A percentile compares a stretch with the other conserved stretches of the same genome.
These are phyloP conservation scores for Avena atlantica DNA, from an alignment of 176 grass and related monocot species.

Conservation along the genomic window DNA sequence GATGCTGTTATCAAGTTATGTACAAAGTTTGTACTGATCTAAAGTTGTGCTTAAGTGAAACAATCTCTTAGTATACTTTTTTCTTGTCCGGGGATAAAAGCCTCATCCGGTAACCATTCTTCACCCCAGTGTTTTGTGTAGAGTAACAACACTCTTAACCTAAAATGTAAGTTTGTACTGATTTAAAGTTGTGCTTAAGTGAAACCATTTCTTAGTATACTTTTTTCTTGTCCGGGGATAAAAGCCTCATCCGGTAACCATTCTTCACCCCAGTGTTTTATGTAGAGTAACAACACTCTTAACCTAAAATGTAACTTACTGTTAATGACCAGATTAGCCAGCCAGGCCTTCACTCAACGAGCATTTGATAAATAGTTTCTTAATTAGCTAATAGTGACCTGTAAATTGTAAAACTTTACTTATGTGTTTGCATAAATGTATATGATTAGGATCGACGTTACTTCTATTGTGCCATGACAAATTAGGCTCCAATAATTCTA, in stretches of 20 bases:
- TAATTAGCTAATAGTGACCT: neutral
- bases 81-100: neutral
- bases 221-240: neutral
- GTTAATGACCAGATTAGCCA: neutral
- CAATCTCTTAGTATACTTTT: neutral
- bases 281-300: neutral
- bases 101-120: neutral
- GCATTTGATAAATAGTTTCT: neutral
- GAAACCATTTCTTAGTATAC: slow-evolving; percentile 9
- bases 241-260: neutral
- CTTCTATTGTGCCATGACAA: slow-evolving; percentile 3
- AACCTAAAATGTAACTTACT: slow-evolving; percentile 1
- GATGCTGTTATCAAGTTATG: neutral
- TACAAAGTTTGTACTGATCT: neutral
- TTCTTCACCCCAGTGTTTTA: neutral
- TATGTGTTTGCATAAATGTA: slow-evolving; percentile 2
- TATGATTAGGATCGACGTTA: slow-evolving; percentile 5
- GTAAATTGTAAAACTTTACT: slow-evolving; percentile 1
- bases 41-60: neutral
- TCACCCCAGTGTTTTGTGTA: neutral
- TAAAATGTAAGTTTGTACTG: slow-evolving; percentile 1
- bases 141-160: neutral
- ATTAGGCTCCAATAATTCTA: slow-evolving; percentile 7
- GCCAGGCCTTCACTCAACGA: neutral
- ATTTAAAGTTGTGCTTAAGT: neutral